Evolutionary conservation across 2,329 filamentous ascomycete species (phyloP).

Genomic region (Aspergillus caelatus): DNA sequence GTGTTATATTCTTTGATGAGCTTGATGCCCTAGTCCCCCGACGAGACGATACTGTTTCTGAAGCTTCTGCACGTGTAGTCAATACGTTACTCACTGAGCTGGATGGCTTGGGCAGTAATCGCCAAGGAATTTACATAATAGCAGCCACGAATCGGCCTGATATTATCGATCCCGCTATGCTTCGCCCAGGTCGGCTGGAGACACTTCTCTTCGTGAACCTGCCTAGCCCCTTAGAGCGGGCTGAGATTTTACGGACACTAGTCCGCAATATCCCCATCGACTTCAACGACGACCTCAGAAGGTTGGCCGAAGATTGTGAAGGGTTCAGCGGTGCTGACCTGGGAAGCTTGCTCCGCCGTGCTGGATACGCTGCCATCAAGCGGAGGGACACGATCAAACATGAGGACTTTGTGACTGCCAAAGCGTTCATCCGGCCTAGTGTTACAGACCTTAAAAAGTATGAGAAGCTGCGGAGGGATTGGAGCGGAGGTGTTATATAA

Average conservation of each 20-base stretch:
- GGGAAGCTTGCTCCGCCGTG: conserved; percentile 60
- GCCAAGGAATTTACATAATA: conserved; percentile 88
- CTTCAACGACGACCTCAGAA: conserved; percentile 58
- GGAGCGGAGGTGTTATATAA: conserved; percentile 44
- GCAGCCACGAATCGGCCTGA: conserved; percentile 94
- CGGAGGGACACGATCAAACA: conserved; percentile 51
- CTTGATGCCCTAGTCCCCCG: conserved; percentile 88
- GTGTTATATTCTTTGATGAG: conserved; percentile 98
- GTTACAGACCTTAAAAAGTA: conserved; percentile 63
- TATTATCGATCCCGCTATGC: conserved; percentile 94
- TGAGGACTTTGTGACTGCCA: conserved; percentile 46
- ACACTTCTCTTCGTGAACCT: conserved; percentile 88
- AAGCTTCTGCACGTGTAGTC: conserved; percentile 85
- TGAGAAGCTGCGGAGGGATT: conserved; percentile 55
- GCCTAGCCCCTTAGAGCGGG: conserved; percentile 75
- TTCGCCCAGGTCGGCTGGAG: conserved; percentile 86
- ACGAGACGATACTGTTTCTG: conserved; percentile 75
- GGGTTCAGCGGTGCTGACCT: conserved; percentile 76
- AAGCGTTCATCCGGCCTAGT: conserved; percentile 48
- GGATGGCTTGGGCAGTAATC: conserved; percentile 74
- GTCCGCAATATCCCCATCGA: conserved; percentile 55
- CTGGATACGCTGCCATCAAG: conserved; percentile 60
- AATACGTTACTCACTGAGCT: conserved; percentile 94
- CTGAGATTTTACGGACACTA: conserved; percentile 78
- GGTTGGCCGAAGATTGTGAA: conserved; percentile 71